Percentiles rank a stretch among this genome's conserved stretches.
Conservation (phyloP, 306 rosid species). For the Inga leiocalycina region DNA sequence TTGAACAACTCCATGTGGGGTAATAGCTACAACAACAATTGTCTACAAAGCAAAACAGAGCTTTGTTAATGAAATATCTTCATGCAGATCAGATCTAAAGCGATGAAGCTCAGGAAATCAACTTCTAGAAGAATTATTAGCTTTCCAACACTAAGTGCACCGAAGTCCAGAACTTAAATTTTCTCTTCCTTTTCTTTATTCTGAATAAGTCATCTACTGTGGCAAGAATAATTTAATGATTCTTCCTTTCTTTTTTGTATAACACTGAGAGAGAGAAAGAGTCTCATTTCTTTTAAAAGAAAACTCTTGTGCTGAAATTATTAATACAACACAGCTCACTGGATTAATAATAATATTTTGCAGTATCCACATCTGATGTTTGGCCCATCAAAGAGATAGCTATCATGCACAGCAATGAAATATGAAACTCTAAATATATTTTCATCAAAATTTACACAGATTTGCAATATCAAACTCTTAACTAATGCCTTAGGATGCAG, state of each 20-base stretch:
- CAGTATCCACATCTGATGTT: too few relatives aligned
- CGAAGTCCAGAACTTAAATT: background rate
- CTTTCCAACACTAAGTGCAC: constrained; percentile 18
- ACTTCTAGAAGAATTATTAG: constrained; percentile 26
- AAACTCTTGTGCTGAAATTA: too few relatives aligned
- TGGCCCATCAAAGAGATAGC: too few relatives aligned
- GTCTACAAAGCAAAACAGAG: constrained; percentile 62
- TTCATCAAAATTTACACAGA: background rate
- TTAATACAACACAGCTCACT: too few relatives aligned
- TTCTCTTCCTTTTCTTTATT: background rate
- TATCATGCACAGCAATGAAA: too few relatives aligned
- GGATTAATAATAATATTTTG: too few relatives aligned
- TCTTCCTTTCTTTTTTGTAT: too few relatives aligned
- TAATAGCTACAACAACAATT: constrained; percentile 70
- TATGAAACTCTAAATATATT: too few relatives aligned
- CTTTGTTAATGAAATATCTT: constrained; percentile 24
- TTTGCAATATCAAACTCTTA: background rate
- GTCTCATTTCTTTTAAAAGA: too few relatives aligned
- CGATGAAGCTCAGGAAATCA: background rate
- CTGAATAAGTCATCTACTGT: constrained; percentile 10
- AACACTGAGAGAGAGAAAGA: too few relatives aligned
- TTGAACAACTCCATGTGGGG: constrained; percentile 90
- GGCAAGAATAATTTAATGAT: background rate
- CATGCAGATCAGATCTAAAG: constrained; percentile 14
- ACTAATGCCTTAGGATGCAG: background rate